A percentile compares a stretch with the other conserved stretches of the same genome.
Evolutionary conservation across 768 basidiomycete genomes (phyloP).

Genomic region (Calocera cornea): DNA sequence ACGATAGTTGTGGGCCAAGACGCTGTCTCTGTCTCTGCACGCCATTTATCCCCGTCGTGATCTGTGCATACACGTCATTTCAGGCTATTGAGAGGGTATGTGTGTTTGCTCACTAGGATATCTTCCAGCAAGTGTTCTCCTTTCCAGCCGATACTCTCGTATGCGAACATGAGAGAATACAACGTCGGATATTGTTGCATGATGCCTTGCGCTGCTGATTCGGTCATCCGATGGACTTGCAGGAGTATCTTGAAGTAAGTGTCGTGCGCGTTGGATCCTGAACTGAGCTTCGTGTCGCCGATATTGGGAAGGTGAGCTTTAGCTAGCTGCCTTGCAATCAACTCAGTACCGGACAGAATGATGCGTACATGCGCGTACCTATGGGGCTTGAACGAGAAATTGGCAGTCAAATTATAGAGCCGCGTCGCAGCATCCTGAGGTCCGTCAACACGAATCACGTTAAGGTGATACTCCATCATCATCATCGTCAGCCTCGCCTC

Average conservation of each 20-base stretch:
- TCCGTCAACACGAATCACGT: background rate
- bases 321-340: slow-evolving; percentile 9
- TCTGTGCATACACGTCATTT: background rate
- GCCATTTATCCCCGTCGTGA: background rate
- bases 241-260: slow-evolving; percentile 18
- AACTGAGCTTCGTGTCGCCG: slow-evolving; percentile 6
- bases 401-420: slow-evolving; percentile 15
- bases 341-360: background rate
- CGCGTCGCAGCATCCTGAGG: slow-evolving; percentile 11
- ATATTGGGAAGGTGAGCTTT: slow-evolving; percentile 14
- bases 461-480: background rate
- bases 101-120: background rate
- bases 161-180: slow-evolving; percentile 12
- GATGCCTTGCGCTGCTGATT: slow-evolving; percentile 14
- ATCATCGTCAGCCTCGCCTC: background rate
- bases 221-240: slow-evolving; percentile 14
- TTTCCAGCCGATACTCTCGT: slow-evolving; percentile 7
- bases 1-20: background rate
- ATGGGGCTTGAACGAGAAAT: slow-evolving; percentile 7
- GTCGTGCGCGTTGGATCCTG: slow-evolving; percentile 14
- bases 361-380: background rate
- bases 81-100: background rate
- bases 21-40: background rate
- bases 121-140: background rate
- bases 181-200: slow-evolving; percentile 15